Percentiles rank a stretch among this genome's conserved stretches.
phyloP scores from a whole-genome alignment of 2,329 filamentous ascomycete species.

The Leptosphaerulina australis region DNA sequence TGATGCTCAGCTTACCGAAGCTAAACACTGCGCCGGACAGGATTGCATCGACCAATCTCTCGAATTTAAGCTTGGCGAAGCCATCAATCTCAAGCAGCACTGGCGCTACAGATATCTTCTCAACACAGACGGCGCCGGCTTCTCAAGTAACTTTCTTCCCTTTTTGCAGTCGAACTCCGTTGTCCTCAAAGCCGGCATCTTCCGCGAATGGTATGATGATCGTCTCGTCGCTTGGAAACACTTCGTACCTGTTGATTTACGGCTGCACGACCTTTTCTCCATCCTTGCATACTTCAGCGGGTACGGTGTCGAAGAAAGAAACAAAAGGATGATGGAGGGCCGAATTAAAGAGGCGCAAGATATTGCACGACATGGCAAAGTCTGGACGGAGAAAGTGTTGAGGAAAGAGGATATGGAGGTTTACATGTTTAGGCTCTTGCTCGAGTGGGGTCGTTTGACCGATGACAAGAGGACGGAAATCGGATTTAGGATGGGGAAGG shows the following conservation, averaged over 20 bases:
- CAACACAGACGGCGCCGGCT: slow-evolving; percentile 71
- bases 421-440: slow-evolving; percentile 76
- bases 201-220: slow-evolving; percentile 79
- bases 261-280: slow-evolving; percentile 75
- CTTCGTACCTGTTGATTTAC: slow-evolving; percentile 77
- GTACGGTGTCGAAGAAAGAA: slow-evolving; percentile 32
- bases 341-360: slow-evolving; percentile 37
- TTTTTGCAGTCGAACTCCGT: slow-evolving; percentile 70
- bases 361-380: slow-evolving; percentile 42
- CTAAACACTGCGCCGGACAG: slow-evolving; percentile 60
- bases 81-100: slow-evolving; percentile 61
- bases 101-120: slow-evolving; percentile 74
- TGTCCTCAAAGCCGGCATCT: slow-evolving; percentile 73
- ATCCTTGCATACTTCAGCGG: slow-evolving; percentile 72
- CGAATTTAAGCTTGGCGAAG: slow-evolving; percentile 58
- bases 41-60: slow-evolving; percentile 60
- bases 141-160: slow-evolving; percentile 68
- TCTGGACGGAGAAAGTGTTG: slow-evolving; percentile 45
- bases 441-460: slow-evolving; percentile 66
- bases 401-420: slow-evolving; percentile 71
- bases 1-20: slow-evolving; percentile 63
- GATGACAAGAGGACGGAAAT: slow-evolving; percentile 44
- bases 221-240: slow-evolving; percentile 78
- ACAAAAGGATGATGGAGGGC: slow-evolving; percentile 36
- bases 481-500: slow-evolving; percentile 39